phyloP scores from a whole-genome alignment of 192 early-diverging fungal genomes.

The Linnemannia zychae region DNA sequence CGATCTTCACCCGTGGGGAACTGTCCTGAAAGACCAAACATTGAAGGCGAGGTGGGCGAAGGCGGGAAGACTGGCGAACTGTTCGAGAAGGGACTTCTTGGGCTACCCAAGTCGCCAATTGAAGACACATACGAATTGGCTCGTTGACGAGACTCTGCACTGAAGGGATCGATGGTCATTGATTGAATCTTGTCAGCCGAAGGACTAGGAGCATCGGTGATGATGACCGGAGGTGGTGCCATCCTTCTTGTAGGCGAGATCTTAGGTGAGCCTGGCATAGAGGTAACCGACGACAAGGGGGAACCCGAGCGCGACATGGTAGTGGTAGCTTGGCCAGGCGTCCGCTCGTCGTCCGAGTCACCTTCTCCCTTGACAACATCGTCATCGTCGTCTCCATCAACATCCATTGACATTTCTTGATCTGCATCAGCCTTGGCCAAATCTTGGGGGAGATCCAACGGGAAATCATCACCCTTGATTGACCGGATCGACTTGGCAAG shows the following conservation, averaged over 20 bases:
- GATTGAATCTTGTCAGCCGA: conserved; percentile 14
- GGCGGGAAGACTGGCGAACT: conserved; percentile 37
- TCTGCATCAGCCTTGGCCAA: background rate
- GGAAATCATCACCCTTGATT: conserved; percentile 18
- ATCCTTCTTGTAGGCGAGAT: conserved; percentile 19
- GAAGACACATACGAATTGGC: conserved; percentile 45
- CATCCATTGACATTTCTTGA: conserved; percentile 32
- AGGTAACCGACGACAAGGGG: background rate
- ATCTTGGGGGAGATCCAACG: background rate
- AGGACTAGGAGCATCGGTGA: conserved; percentile 44
- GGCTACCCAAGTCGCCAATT: conserved; percentile 24
- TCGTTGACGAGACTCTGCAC: conserved; percentile 38
- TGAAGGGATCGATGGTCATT: conserved; percentile 14
- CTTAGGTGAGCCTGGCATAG: background rate
- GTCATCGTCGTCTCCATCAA: conserved; percentile 27
- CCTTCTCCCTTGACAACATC: conserved; percentile 20
- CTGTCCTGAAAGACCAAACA: conserved; percentile 9
- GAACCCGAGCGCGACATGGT: conserved; percentile 10
- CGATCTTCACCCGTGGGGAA: conserved; percentile 19
- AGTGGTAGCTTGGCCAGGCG: background rate
- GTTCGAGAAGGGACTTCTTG: conserved; percentile 14
- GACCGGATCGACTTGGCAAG: conserved; percentile 21
- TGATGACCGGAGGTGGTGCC: conserved; percentile 45
- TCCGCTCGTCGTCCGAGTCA: conserved; percentile 12
- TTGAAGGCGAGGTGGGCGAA: conserved; percentile 32